phyloP scores from a whole-genome alignment of 1,139 yeast species.

The Yamadazyma friedrichii region DNA sequence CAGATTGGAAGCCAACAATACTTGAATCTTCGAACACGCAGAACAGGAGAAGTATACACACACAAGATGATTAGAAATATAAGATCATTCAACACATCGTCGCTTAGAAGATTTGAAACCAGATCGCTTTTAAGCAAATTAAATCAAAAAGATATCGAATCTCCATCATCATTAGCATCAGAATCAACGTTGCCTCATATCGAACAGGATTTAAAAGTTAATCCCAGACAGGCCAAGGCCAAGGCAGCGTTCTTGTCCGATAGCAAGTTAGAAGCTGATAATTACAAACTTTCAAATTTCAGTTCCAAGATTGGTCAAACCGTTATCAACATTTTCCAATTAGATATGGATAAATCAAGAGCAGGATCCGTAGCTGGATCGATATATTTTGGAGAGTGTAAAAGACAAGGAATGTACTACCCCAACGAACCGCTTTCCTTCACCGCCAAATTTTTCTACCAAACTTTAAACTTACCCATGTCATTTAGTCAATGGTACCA shows the following conservation, averaged over 20 bases:
- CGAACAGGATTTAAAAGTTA: slow-evolving; percentile 38
- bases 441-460: slow-evolving; percentile 72
- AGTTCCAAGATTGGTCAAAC: slow-evolving; percentile 72
- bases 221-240: slow-evolving; percentile 41
- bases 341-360: slow-evolving; percentile 90
- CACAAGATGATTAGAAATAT: slow-evolving; percentile 3
- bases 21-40: not conserved
- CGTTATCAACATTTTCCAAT: slow-evolving; percentile 60
- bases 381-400: slow-evolving; percentile 81
- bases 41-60: not conserved
- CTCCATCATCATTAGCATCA: slow-evolving; percentile 47
- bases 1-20: too few species aligned
- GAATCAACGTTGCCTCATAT: slow-evolving; percentile 50
- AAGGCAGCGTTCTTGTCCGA: slow-evolving; percentile 52
- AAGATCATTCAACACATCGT: not conserved
- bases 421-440: slow-evolving; percentile 66
- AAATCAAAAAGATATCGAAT: slow-evolving; percentile 14
- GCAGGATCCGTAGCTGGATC: slow-evolving; percentile 96
- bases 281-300: slow-evolving; percentile 63
- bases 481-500: slow-evolving; percentile 96
- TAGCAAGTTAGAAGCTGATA: slow-evolving; percentile 57
- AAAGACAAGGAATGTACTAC: slow-evolving; percentile 75
- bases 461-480: slow-evolving; percentile 75
- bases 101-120: slow-evolving; percentile 10
- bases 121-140: slow-evolving; percentile 14